Evolutionary conservation across 139 green algal genomes (phyloP), one percentile per base, ranked within the genome.

Genomic region (Pycnococcus provasolii): DNA sequence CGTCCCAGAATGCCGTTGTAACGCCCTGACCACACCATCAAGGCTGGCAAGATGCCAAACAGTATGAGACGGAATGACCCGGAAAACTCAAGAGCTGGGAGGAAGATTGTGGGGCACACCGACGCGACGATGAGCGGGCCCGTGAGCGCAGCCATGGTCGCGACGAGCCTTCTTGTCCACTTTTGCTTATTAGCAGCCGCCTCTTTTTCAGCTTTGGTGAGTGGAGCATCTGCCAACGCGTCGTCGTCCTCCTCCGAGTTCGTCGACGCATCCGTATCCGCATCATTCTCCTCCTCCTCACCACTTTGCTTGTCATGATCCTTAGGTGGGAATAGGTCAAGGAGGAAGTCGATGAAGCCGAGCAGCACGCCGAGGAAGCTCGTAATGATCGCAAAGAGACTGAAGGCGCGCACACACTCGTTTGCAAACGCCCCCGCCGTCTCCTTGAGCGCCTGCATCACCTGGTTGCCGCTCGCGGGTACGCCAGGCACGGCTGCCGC

Each of bases 301-400:
- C 26, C 26, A 26, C 26, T 26, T 26, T 26, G 26, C 26, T 26
- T 26, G 26, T 26, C 26, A 26, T 26, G 26, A 26, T 26, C 26
- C 26, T 26, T 26, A 26, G 26, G 26, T 26, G 26, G 26, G 26
- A 55, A 37, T 0, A 55, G 50, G 11, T 55, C 66, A n/a, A 65
- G 45, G 3, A 72, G 26, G 54, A 72, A 72, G 44, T 72, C 66
- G 42, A 72, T 43, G 54, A 39, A 72, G 3, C 66, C 66, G 39
- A 72, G 55, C 6, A 39, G 45, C 5, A 72, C 58, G 7, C 66
- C 66, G 5, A 72, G 45, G 53, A 72, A 63, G 8, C 53, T 65
- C 3, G 66, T 72, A 26, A 66, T 53, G 55, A 72, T 72, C n/a
- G 66, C 66, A 52, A 66, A 66, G 54, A 68, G 43, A 42, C 40